Conservation (phyloP, 768 basidiomycete genomes). For the Phallus indusiatus region DNA sequence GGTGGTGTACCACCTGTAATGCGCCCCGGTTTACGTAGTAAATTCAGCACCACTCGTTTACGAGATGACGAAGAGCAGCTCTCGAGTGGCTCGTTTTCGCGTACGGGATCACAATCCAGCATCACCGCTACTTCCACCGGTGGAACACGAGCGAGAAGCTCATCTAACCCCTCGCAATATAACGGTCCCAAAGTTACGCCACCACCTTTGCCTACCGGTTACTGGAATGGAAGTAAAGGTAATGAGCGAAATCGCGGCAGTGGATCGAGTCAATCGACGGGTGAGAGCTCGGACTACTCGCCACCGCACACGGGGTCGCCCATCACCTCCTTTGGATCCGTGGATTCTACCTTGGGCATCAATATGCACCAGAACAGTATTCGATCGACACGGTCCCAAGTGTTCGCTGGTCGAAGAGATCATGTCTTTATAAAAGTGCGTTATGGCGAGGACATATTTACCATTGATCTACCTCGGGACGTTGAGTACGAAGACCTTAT, state of each 20-base stretch:
- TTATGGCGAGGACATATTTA: slow-evolving; percentile 91
- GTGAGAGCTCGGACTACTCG: slow-evolving; percentile 75
- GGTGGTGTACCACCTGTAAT: slow-evolving; percentile 30
- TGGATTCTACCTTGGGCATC: slow-evolving; percentile 66
- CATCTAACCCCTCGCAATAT: slow-evolving; percentile 6
- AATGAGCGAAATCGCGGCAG: slow-evolving; percentile 58
- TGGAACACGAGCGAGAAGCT: slow-evolving; percentile 5
- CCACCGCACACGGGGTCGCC: slow-evolving; percentile 76
- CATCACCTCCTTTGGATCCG: slow-evolving; percentile 84
- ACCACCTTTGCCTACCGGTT: slow-evolving; percentile 38
- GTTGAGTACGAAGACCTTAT: slow-evolving; percentile 80
- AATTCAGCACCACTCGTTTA: slow-evolving; percentile 61
- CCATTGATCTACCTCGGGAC: slow-evolving; percentile 75
- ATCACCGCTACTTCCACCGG: background rate
- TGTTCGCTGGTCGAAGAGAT: slow-evolving; percentile 28
- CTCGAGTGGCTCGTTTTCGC: slow-evolving; percentile 43
- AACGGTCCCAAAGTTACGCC: slow-evolving; percentile 25
- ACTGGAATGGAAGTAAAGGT: slow-evolving; percentile 31
- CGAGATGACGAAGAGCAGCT: slow-evolving; percentile 35
- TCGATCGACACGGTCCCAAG: slow-evolving; percentile 46
- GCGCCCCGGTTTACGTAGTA: slow-evolving; percentile 43
- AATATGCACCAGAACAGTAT: slow-evolving; percentile 30
- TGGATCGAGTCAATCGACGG: slow-evolving; percentile 76
- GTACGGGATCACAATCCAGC: slow-evolving; percentile 34
- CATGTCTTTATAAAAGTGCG: slow-evolving; percentile 79